Conservation (phyloP, 2,329 filamentous ascomycete species). For the Clarireedia hainanense region DNA sequence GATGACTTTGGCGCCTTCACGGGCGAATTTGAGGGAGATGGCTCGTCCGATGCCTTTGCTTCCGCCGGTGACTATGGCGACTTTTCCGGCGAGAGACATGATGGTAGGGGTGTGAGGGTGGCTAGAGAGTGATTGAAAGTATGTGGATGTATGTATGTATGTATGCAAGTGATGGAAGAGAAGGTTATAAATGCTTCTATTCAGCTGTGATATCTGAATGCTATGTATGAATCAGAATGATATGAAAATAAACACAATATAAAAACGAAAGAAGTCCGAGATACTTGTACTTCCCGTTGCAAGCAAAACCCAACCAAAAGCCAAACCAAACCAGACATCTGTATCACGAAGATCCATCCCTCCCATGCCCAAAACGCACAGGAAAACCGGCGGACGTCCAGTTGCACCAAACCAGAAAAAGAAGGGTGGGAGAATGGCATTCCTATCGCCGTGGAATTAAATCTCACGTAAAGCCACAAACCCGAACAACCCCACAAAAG, state of each 20-base stretch:
- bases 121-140: not conserved
- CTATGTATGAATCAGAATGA: not conserved
- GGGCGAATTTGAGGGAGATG: conserved; percentile 48
- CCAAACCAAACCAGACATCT: too few relatives aligned
- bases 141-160: not conserved
- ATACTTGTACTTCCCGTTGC: too few relatives aligned
- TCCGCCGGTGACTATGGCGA: conserved; percentile 32
- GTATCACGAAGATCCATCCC: too few relatives aligned
- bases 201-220: not conserved
- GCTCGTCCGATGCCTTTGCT: conserved; percentile 54
- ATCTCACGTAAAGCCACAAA: not conserved
- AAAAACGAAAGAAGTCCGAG: too few relatives aligned
- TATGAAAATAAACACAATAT: too few relatives aligned
- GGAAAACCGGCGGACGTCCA: not conserved
- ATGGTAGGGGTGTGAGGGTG: not conserved
- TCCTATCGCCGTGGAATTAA: not conserved
- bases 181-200: too few relatives aligned
- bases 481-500: not conserved
- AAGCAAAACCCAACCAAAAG: too few relatives aligned
- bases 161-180: too few relatives aligned
- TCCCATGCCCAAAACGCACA: too few relatives aligned
- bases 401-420: not conserved
- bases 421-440: not conserved
- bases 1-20: conserved; percentile 47
- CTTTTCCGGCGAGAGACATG: conserved; percentile 23